Evolutionary conservation across 2,329 filamentous ascomycete genomes (phyloP).

Genomic region (Bipolaris gigantea): DNA sequence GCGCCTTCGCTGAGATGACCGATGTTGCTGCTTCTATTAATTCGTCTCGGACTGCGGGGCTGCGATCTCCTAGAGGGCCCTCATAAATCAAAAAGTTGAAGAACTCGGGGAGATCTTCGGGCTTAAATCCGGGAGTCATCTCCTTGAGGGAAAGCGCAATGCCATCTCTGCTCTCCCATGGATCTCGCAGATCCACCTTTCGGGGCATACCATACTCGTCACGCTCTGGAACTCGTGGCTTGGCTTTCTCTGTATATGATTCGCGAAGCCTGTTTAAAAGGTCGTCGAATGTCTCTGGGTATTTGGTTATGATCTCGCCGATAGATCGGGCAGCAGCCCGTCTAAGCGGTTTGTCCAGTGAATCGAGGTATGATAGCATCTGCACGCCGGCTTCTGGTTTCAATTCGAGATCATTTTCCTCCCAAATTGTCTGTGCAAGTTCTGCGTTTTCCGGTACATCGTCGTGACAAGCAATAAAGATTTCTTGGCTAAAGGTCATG

Average conservation of each 20-base stretch:
- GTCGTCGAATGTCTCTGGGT: conserved; percentile 61
- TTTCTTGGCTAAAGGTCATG: conserved; percentile 80
- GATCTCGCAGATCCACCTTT: conserved; percentile 83
- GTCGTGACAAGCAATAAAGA: conserved; percentile 93
- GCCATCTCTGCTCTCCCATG: conserved; percentile 89
- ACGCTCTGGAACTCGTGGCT: conserved; percentile 78
- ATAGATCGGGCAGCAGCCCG: conserved; percentile 80
- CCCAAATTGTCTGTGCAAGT: conserved; percentile 87
- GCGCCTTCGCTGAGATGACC: conserved; percentile 79
- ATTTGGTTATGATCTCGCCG: conserved; percentile 68
- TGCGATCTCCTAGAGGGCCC: conserved; percentile 84
- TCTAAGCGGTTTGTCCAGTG: conserved; percentile 77
- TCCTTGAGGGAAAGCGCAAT: conserved; percentile 86
- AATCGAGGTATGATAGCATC: conserved; percentile 78
- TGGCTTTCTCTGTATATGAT: conserved; percentile 76
- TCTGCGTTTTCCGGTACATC: conserved; percentile 85
- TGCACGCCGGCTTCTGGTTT: conserved; percentile 65
- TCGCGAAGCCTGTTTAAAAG: conserved; percentile 68
- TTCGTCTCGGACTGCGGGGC: conserved; percentile 74
- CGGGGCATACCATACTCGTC: conserved; percentile 94
- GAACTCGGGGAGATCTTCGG: conserved; percentile 72
- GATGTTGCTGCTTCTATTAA: conserved; percentile 90
- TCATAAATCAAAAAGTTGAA: conserved; percentile 82
- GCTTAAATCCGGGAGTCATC: conserved; percentile 70
- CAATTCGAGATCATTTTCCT: conserved; percentile 81